Conservation (phyloP, 441 rosid genomes). For the Populus tomentosa region DNA sequence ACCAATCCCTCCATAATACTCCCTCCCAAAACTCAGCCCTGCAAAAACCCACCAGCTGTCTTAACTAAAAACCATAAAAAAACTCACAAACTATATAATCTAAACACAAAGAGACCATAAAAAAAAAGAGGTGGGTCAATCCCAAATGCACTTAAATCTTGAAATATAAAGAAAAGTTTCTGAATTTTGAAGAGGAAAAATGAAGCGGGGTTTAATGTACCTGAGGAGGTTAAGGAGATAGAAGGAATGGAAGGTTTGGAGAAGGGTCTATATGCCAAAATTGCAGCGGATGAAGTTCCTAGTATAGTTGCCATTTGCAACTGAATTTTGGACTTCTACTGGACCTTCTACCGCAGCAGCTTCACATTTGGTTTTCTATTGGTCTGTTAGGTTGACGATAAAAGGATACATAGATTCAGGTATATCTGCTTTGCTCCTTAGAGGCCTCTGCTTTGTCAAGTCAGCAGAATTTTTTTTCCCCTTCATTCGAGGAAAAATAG, state of each 20-base stretch:
- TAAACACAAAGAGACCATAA: neutral
- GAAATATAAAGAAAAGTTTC: neutral
- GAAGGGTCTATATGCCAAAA: conserved; percentile 49
- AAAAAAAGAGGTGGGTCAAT: conserved; percentile 12
- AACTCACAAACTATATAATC: neutral
- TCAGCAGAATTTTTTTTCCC: too few species aligned
- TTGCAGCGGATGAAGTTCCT: conserved; percentile 53
- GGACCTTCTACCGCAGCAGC: neutral
- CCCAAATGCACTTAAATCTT: neutral
- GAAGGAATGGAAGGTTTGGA: conserved; percentile 24
- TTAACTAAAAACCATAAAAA: neutral
- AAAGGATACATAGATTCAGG: conserved; percentile 33
- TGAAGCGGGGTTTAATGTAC: conserved; percentile 29
- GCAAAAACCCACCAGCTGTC: conserved; percentile 13
- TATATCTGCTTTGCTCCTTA: conserved; percentile 1
- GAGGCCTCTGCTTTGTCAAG: neutral
- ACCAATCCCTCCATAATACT: conserved; percentile 41
- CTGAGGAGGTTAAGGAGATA: conserved; percentile 43
- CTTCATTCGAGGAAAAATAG: neutral
- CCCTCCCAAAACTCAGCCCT: conserved; percentile 55
- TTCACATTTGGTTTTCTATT: conserved; percentile 25
- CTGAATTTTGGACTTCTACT: neutral
- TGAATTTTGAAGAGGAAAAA: neutral
- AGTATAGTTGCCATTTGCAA: conserved; percentile 59
- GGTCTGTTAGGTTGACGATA: conserved; percentile 43